phyloP scores from a whole-genome alignment of 2,329 filamentous ascomycete genomes.

The Pezicula rhizophila region DNA sequence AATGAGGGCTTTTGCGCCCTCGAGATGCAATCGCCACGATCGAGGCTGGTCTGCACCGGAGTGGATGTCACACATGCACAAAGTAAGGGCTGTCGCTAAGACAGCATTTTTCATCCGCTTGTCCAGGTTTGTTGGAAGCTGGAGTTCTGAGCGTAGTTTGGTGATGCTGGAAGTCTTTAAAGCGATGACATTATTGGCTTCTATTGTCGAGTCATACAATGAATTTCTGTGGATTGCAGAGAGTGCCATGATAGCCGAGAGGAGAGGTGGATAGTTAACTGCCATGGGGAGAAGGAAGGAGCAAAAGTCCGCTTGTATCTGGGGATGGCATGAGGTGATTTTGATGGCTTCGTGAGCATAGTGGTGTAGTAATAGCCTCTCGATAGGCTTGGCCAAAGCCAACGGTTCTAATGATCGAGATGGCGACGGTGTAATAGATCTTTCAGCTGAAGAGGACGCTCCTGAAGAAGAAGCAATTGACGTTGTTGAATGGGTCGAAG shows the following conservation, averaged over 20 bases:
- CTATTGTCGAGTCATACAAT: slow-evolving; percentile 14
- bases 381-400: not conserved
- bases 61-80: slow-evolving; percentile 35
- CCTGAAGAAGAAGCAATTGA: no score
- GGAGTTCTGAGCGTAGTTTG: not conserved
- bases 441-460: not conserved
- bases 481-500: not conserved
- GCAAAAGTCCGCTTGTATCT: slow-evolving; percentile 34
- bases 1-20: slow-evolving; percentile 33
- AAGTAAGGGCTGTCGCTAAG: slow-evolving; percentile 34
- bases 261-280: slow-evolving; percentile 33
- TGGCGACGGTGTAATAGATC: not conserved
- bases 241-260: slow-evolving; percentile 34
- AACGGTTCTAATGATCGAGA: not conserved
- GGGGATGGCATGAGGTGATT: not conserved
- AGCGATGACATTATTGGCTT: not conserved
- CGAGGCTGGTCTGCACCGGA: slow-evolving; percentile 32
- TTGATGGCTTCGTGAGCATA: slow-evolving; percentile 1
- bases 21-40: slow-evolving; percentile 36
- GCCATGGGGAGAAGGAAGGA: slow-evolving; percentile 37
- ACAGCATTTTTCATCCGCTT: slow-evolving; percentile 29
- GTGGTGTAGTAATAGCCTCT: slow-evolving; percentile 1
- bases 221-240: slow-evolving; percentile 35
- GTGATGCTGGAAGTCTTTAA: not conserved
- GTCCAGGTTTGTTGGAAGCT: not conserved